phyloP scores from a whole-genome alignment of 371 early-diverging fungal species.

The Haplosporangium sp. region DNA sequence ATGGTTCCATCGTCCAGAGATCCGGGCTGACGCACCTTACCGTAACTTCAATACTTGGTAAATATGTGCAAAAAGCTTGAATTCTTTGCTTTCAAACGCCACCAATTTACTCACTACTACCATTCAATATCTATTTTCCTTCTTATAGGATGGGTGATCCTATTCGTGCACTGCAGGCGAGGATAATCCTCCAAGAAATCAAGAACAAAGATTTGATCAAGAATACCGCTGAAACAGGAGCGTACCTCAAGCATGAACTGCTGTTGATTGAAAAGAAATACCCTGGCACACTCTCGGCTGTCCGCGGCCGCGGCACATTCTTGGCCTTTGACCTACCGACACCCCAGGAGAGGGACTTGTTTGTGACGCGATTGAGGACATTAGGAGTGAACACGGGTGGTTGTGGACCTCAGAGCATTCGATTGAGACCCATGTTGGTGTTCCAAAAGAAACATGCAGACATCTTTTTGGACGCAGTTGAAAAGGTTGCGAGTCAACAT shows the following conservation, averaged over 20 bases:
- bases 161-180: conserved; percentile 74
- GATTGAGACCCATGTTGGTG: conserved; percentile 79
- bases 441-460: conserved; percentile 80
- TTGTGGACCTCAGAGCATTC: conserved; percentile 72
- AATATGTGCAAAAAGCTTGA: neutral
- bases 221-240: conserved; percentile 67
- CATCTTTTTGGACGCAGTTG: conserved; percentile 72
- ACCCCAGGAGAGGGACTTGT: conserved; percentile 59
- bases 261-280: conserved; percentile 57
- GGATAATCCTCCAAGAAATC: conserved; percentile 72
- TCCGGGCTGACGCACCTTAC: conserved; percentile 71
- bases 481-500: conserved; percentile 25
- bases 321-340: conserved; percentile 77
- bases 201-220: conserved; percentile 62
- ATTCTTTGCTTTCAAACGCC: neutral
- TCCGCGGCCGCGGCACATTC: conserved; percentile 77
- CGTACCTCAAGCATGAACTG: conserved; percentile 65
- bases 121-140: neutral
- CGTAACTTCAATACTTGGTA: conserved; percentile 81
- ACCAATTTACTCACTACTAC: neutral
- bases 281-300: conserved; percentile 56
- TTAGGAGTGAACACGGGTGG: conserved; percentile 80
- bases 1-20: conserved; percentile 67
- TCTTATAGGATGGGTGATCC: conserved; percentile 72
- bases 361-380: conserved; percentile 68